These are phyloP conservation scores for Boechera divaricarpa DNA, from an alignment of 345 rosid species.

Conservation along the genomic window DNA sequence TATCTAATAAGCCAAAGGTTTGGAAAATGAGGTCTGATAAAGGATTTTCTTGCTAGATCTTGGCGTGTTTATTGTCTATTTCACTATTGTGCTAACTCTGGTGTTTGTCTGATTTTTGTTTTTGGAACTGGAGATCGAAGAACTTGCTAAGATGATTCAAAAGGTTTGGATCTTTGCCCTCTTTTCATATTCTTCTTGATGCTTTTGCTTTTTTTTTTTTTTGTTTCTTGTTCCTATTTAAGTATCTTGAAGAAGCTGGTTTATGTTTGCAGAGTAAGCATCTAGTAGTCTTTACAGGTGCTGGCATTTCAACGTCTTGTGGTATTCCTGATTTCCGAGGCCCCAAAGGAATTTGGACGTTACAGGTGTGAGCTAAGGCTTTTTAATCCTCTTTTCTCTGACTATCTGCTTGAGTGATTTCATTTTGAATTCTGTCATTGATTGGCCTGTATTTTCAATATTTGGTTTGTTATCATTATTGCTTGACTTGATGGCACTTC, in stretches of 20 bases:
- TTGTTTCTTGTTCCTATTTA: background rate
- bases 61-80: slow-evolving; percentile 13
- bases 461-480: slow-evolving; percentile 1
- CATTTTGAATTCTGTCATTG: background rate
- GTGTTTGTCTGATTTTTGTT: slow-evolving; percentile 31
- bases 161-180: slow-evolving; percentile 49
- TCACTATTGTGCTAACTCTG: slow-evolving; percentile 13
- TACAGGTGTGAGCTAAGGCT: slow-evolving; percentile 60
- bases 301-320: slow-evolving; percentile 97
- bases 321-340: slow-evolving; percentile 99
- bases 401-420: slow-evolving; percentile 12
- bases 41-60: slow-evolving; percentile 11
- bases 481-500: background rate
- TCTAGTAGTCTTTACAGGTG: slow-evolving; percentile 97
- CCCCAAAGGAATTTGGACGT: slow-evolving; percentile 97
- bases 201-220: background rate
- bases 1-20: background rate
- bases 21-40: slow-evolving; percentile 2
- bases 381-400: slow-evolving; percentile 2
- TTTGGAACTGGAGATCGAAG: slow-evolving; percentile 57
- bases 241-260: slow-evolving; percentile 44
- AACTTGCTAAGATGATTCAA: slow-evolving; percentile 60
- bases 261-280: slow-evolving; percentile 92
- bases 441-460: background rate
- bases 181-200: background rate